Percentiles rank a stretch among this genome's conserved stretches.
Evolutionary conservation across 768 basidiomycete genomes (phyloP).

Genomic region (Rhodotorula toruloides): DNA sequence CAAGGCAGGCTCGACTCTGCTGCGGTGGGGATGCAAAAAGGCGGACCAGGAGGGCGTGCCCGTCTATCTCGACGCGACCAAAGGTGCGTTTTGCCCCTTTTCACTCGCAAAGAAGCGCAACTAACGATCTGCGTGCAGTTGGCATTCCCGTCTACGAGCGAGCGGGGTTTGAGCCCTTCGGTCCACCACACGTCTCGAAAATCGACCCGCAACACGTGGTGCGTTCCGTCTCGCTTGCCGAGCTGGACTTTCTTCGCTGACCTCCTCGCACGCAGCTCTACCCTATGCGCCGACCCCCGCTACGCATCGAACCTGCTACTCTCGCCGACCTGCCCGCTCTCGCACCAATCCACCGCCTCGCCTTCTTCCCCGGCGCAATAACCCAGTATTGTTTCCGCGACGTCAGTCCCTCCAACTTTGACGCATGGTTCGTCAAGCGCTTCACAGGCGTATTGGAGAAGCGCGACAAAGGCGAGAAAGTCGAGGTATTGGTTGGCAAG

Average conservation of each 20-base stretch:
- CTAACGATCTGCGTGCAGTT: not conserved
- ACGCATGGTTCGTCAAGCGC: not conserved
- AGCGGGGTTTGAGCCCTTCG: not conserved
- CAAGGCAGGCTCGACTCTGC: not conserved
- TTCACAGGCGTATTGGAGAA: not conserved
- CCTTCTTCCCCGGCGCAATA: not conserved
- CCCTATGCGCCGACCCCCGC: conserved; percentile 9
- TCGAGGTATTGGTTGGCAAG: not conserved
- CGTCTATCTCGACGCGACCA: not conserved
- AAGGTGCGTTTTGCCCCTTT: not conserved
- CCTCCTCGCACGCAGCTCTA: not conserved
- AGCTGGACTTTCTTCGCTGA: not conserved
- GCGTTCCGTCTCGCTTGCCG: not conserved
- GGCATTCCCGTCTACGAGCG: not conserved
- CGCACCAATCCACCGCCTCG: not conserved
- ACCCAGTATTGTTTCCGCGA: conserved; percentile 4
- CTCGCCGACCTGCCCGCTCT: conserved; percentile 3
- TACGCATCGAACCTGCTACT: not conserved
- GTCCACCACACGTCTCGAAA: not conserved
- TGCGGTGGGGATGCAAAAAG: not conserved
- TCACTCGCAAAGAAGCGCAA: too few relatives aligned
- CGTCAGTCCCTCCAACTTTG: not conserved
- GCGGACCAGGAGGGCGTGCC: conserved; percentile 2
- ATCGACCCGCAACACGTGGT: not conserved
- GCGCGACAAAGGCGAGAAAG: not conserved